A percentile compares a stretch with the other conserved stretches of the same genome.
Conservation (phyloP, 1,284 basidiomycete genomes). For the Fomitopsis palustris region DNA sequence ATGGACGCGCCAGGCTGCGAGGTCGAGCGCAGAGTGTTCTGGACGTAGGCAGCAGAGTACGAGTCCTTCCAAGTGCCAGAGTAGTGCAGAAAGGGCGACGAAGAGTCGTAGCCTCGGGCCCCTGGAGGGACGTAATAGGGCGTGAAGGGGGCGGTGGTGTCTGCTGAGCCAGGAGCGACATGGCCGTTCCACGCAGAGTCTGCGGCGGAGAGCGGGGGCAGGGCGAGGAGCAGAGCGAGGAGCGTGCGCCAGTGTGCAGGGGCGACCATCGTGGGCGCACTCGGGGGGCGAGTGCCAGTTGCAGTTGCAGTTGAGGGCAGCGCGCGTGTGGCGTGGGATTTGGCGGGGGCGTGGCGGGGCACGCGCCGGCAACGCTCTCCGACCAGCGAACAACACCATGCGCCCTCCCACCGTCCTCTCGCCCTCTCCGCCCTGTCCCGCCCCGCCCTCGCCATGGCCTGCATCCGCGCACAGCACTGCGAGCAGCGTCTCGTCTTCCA, state of each 20-base stretch:
- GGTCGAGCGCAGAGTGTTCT: conserved; percentile 50
- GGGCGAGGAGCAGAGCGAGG: conserved; percentile 24
- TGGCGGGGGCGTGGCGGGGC: neutral
- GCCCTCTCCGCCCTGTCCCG: too few relatives aligned
- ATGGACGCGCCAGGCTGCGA: conserved; percentile 46
- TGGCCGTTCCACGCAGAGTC: conserved; percentile 67
- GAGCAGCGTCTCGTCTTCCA: neutral
- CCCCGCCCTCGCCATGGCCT: neutral
- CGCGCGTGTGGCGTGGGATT: neutral
- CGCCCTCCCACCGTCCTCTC: neutral
- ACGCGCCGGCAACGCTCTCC: neutral
- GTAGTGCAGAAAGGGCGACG: conserved; percentile 59
- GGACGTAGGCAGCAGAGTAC: conserved; percentile 47
- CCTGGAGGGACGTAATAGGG: conserved; percentile 74
- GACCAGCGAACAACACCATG: neutral
- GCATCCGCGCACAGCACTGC: neutral
- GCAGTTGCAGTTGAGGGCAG: too few relatives aligned
- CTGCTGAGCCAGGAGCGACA: conserved; percentile 47
- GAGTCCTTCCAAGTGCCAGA: conserved; percentile 54
- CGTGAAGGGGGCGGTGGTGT: conserved; percentile 44
- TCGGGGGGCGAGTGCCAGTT: too few relatives aligned
- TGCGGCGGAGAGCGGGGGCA: conserved; percentile 12
- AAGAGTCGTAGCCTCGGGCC: conserved; percentile 63
- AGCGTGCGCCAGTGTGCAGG: too few relatives aligned
- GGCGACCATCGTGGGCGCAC: too few relatives aligned